A percentile compares a stretch with the other conserved stretches of the same genome.
Conservation (phyloP, 1,284 basidiomycete genomes). For the Ceratobasidium sp. region DNA sequence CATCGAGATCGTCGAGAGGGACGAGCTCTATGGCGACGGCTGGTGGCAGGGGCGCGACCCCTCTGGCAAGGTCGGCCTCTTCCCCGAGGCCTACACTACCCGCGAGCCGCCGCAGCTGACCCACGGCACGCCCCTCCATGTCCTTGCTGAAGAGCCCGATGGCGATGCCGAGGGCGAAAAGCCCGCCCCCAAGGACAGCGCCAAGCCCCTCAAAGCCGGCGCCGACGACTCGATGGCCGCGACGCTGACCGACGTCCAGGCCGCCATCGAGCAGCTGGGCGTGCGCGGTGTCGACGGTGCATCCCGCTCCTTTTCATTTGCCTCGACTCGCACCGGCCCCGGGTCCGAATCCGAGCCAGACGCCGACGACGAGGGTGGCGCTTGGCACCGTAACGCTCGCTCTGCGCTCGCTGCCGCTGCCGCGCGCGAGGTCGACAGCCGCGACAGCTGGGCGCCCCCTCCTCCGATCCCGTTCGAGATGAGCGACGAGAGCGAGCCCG, state of each 20-base stretch:
- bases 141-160: conserved; percentile 48
- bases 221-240: conserved; percentile 73
- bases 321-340: conserved; percentile 69
- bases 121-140: conserved; percentile 40
- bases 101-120: conserved; percentile 58
- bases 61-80: conserved; percentile 85
- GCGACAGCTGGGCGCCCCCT: conserved; percentile 47
- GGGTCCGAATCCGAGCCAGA: conserved; percentile 68
- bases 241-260: conserved; percentile 87
- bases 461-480: conserved; percentile 79
- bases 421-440: conserved; percentile 7
- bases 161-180: conserved; percentile 50
- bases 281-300: conserved; percentile 61
- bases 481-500: conserved; percentile 81
- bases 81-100: conserved; percentile 91
- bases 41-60: conserved; percentile 97
- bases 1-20: conserved; percentile 91
- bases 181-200: conserved; percentile 49
- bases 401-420: conserved; percentile 66
- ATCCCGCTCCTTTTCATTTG: conserved; percentile 74
- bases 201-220: conserved; percentile 5
- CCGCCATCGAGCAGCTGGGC: conserved; percentile 84
- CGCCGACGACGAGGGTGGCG: conserved; percentile 61
- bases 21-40: conserved; percentile 95
- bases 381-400: conserved; percentile 73